These are phyloP conservation scores for Podaxis pistillaris DNA, from an alignment of 768 basidiomycete genomes.

Conservation along the genomic window DNA sequence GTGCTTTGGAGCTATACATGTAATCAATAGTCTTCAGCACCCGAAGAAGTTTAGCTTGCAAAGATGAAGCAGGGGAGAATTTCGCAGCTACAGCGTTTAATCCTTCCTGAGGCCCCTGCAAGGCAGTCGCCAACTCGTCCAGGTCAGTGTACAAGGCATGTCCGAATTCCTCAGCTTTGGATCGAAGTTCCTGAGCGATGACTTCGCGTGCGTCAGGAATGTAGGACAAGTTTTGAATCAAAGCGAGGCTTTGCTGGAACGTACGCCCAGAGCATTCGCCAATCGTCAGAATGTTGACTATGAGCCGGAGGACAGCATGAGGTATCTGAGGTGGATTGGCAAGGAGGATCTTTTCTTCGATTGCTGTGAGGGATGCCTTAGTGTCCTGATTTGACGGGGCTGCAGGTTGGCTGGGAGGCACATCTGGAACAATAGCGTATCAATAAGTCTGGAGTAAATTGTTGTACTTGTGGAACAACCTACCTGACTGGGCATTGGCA, in stretches of 20 bases:
- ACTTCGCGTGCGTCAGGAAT: conserved; percentile 87
- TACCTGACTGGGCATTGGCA: conserved; percentile 3
- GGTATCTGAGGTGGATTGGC: conserved; percentile 84
- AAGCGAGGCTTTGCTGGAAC: conserved; percentile 89
- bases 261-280: conserved; percentile 96
- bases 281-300: conserved; percentile 95
- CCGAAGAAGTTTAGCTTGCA: conserved; percentile 93
- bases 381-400: conserved; percentile 17
- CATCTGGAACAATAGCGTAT: conserved; percentile 3
- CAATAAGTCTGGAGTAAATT: not conserved
- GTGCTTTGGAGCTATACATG: conserved; percentile 73
- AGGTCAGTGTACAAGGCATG: conserved; percentile 72
- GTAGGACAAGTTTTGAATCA: conserved; percentile 90
- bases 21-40: conserved; percentile 98
- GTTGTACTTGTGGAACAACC: conserved; percentile 3
- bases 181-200: conserved; percentile 83
- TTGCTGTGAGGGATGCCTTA: conserved; percentile 31
- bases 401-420: not conserved
- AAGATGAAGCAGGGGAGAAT: conserved; percentile 92
- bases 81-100: conserved; percentile 75
- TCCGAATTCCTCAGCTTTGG: conserved; percentile 87
- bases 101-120: conserved; percentile 56
- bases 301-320: conserved; percentile 77
- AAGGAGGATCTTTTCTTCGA: conserved; percentile 53
- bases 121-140: conserved; percentile 64